A percentile compares a stretch with the other conserved stretches of the same genome.
phyloP scores from a whole-genome alignment of 495 filamentous ascomycete genomes.

The Tetracladium setigerum region DNA sequence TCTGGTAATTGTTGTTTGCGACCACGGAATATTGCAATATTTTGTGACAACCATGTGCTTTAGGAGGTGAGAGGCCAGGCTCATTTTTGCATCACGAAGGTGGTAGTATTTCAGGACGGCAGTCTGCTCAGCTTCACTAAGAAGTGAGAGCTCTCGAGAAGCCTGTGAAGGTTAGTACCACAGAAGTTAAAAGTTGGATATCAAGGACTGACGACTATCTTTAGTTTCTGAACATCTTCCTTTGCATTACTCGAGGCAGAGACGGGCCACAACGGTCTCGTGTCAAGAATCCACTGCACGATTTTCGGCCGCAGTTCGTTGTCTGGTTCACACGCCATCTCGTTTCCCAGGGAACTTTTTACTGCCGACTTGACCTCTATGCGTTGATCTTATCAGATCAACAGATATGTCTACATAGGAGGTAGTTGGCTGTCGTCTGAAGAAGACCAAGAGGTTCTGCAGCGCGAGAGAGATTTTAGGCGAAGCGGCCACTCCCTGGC shows the following conservation, averaged over 20 bases:
- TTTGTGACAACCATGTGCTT: slow-evolving; percentile 69
- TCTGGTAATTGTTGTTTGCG: slow-evolving; percentile 49
- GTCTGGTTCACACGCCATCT: not conserved
- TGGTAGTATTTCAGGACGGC: slow-evolving; percentile 50
- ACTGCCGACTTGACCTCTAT: too few species aligned
- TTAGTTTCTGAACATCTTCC: slow-evolving; percentile 16
- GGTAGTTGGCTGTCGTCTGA: too few species aligned
- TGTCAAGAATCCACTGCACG: slow-evolving; percentile 23
- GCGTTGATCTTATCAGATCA: too few species aligned
- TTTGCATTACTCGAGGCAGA: slow-evolving; percentile 2
- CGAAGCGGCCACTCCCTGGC: too few species aligned
- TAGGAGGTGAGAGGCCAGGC: slow-evolving; percentile 66
- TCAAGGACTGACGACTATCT: slow-evolving; percentile 9
- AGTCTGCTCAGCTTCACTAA: slow-evolving; percentile 41
- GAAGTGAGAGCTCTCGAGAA: slow-evolving; percentile 45
- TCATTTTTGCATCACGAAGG: slow-evolving; percentile 57
- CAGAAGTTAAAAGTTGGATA: not conserved
- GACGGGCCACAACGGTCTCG: slow-evolving; percentile 20
- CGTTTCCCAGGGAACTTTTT: too few species aligned
- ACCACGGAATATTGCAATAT: slow-evolving; percentile 59
- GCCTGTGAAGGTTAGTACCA: slow-evolving; percentile 30
- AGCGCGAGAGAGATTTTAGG: too few species aligned
- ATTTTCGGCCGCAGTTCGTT: slow-evolving; percentile 2
- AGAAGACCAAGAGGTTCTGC: too few species aligned
- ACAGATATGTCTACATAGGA: too few species aligned